Evolutionary conservation across 805 yeast species (phyloP).

Genomic region (Yamadazyma philogaea): DNA sequence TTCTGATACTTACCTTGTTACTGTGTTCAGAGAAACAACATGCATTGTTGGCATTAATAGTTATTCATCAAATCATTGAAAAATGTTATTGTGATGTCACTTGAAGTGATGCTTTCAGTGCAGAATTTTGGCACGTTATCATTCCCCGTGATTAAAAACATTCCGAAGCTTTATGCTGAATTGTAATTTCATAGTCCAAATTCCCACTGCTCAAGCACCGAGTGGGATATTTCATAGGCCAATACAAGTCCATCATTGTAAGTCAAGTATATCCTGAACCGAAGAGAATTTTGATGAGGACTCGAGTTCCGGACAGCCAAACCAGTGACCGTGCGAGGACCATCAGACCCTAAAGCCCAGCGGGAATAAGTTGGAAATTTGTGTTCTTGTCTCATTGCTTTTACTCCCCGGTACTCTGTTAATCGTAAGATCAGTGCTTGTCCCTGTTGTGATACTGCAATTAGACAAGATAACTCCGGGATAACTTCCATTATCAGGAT

Average conservation of each 20-base stretch:
- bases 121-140: too few relatives aligned
- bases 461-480: slow-evolving; percentile 33
- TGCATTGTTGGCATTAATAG: too few relatives aligned
- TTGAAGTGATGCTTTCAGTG: too few relatives aligned
- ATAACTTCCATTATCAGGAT: slow-evolving; percentile 34
- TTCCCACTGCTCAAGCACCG: not conserved
- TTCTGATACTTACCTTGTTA: too few relatives aligned
- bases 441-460: slow-evolving; percentile 40
- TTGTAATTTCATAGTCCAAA: not conserved
- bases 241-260: slow-evolving; percentile 34
- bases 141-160: too few relatives aligned
- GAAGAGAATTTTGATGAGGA: slow-evolving; percentile 16
- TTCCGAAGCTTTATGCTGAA: too few relatives aligned
- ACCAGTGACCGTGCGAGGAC: slow-evolving; percentile 34
- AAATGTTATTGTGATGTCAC: too few relatives aligned
- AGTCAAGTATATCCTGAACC: slow-evolving; percentile 30
- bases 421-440: slow-evolving; percentile 34
- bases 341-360: slow-evolving; percentile 25
- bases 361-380: slow-evolving; percentile 35
- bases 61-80: too few relatives aligned
- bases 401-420: slow-evolving; percentile 34
- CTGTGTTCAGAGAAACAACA: too few relatives aligned
- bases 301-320: slow-evolving; percentile 22
- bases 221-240: slow-evolving; percentile 17
- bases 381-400: slow-evolving; percentile 44